Evolutionary conservation across 2,329 filamentous ascomycete genomes (phyloP), one percentile per base, ranked within the genome.

Genomic region (Phialophora macrospora): DNA sequence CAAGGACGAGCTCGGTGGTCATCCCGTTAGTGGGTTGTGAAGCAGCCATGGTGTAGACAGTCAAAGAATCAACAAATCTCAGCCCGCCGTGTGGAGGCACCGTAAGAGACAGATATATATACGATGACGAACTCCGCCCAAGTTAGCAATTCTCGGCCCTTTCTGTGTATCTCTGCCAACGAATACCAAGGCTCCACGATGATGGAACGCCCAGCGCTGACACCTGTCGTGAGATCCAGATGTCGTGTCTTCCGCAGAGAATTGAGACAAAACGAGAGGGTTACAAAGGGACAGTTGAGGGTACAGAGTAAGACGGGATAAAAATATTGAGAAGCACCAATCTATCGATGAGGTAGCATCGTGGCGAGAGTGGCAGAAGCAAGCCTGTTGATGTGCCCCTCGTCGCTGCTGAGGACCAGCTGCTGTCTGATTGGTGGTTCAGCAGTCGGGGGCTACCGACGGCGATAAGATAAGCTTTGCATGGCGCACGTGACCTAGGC

Each of bases 1-100:
- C 62, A 22, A 72, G 65, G 11, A 70, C 60, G n/a, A 66, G 62
- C 22, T 64, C 63, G 34, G 62, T 41, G 34, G 63, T 69, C 60
- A 38, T 56, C 41, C 56, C 64, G 34, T 55, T 62, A 28, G 63
- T 55, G 54, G 57, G 38, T 41, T 66, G 63, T 7, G 68, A 34
- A 26, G 49, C 28, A 28, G 62, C 55, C 68, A 69, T 69, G 48
- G 6, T 60, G 66, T 26, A n/a, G 12, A 44, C 22, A n/a, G 12
- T 32, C 22, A 28, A 28, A 51, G 14, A 17, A 17, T 7, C 14
- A 41, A 41, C 5, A n/a, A n/a, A 44, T 8, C 38, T 44, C 38
- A n/a, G 38, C 38, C 38, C 12, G 38, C 38, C 38, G 14, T 41
- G 17, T 17, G 30, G 32, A 34, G 32, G 12, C 32, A 34, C 32